Base-by-base conservation (phyloP, 495 filamentous ascomycete species). In the Diplogelasinospora grovesii region DNA sequence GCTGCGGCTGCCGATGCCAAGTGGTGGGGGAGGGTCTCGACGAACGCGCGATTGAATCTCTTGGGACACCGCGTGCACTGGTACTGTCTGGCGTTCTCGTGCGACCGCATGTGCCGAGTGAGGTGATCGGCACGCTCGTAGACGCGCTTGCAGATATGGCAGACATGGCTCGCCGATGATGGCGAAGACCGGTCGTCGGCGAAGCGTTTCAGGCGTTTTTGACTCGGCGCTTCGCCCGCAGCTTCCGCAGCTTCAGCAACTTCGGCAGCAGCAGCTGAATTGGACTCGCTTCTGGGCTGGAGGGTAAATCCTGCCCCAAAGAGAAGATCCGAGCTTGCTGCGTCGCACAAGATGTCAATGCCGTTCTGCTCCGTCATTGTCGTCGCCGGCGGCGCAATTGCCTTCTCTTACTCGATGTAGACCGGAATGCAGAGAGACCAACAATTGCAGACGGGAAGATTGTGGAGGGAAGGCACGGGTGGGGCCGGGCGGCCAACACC, bases 111-210 rank as follows among this genome's bases (percentile, higher is more conserved):
- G 28, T 55, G 52, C 13, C 52, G 37, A 14, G 49, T 49, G 6
- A 55, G 36, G 19, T 55, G 52, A 28, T 55, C 52, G 39, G 52
- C 49, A 9, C 52, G 45, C 29, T 52, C 49, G 24, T 53, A 53
- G 22, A 53, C 49, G 11, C 47, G 24, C 18, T 41, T 45, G 22
- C 49, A 53, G 15, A 50, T 19, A 8, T 45, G 49, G 22, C 49
- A 53, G 19, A 53, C 49, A 29, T 53, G 46, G 47, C 26, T 42
- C 10, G 39, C 21, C 22, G 41, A 26, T 13, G 32, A 19, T 19
- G 40, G n/a, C 21, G 32, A 23, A n/a, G n/a, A n/a, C n/a, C n/a
- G n/a, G n/a, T n/a, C n/a, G n/a, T n/a, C n/a, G n/a, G n/a, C n/a
- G n/a, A n/a, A n/a, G n/a, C n/a, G n/a, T n/a, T n/a, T n/a, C n/a